Conservation (phyloP, 2,329 filamentous ascomycete species). For the Neoascochyta sp. region DNA sequence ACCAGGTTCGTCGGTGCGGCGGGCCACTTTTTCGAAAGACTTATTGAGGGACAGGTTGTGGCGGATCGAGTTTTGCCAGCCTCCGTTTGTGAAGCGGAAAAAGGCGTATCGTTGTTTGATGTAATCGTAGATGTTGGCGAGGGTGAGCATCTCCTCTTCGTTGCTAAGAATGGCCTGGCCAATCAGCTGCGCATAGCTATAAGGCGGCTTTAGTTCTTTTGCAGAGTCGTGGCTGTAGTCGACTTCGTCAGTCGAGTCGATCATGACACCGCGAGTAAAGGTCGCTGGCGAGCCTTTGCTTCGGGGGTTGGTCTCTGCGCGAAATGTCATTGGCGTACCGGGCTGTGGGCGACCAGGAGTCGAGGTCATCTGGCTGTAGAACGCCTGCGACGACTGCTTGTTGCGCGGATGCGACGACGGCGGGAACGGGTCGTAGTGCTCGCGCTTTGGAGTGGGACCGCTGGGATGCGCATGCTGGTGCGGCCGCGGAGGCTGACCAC, state of each 20-base stretch:
- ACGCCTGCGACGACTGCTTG: conserved; percentile 27
- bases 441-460: conserved; percentile 36
- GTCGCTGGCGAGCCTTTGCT: conserved; percentile 46
- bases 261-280: conserved; percentile 50
- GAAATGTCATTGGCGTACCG: conserved; percentile 37
- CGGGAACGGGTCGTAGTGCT: conserved; percentile 38
- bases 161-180: conserved; percentile 91
- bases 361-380: conserved; percentile 34
- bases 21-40: conserved; percentile 86
- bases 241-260: conserved; percentile 56
- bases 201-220: conserved; percentile 89
- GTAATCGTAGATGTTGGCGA: conserved; percentile 90
- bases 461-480: conserved; percentile 33
- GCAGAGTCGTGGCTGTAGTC: conserved; percentile 80
- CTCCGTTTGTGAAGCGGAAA: conserved; percentile 78
- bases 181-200: conserved; percentile 95
- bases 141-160: conserved; percentile 79
- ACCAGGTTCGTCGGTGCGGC: conserved; percentile 89
- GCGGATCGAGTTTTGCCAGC: conserved; percentile 98
- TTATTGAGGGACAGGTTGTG: conserved; percentile 96
- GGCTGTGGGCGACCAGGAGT: conserved; percentile 34
- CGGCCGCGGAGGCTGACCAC: conserved; percentile 29
- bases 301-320: conserved; percentile 31
- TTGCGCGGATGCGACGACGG: conserved; percentile 33
- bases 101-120: conserved; percentile 91